Conservation (phyloP, 208 protist species). For the Endotrypanum monterogeii region DNA sequence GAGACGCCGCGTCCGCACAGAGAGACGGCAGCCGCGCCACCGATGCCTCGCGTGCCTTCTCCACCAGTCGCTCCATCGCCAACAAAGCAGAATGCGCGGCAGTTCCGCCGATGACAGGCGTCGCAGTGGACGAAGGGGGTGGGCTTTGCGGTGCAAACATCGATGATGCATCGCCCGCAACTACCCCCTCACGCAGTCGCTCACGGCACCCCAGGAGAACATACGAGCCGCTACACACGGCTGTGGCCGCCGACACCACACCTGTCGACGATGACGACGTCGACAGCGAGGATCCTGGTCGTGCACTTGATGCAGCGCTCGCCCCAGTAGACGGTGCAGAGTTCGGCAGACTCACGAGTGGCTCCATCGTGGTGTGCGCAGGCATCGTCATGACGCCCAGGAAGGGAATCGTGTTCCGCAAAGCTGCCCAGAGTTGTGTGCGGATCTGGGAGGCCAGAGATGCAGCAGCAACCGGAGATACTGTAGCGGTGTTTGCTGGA, state of each 20-base stretch:
- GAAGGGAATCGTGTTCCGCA: conserved; percentile 21
- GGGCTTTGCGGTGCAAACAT: not conserved
- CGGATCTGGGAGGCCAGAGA: conserved; percentile 7
- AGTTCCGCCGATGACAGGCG: not conserved
- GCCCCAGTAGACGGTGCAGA: not conserved
- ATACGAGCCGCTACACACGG: conserved; percentile 15
- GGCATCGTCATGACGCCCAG: conserved; percentile 21
- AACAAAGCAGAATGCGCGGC: not conserved
- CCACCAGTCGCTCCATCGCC: conserved; percentile 13
- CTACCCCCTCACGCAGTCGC: not conserved
- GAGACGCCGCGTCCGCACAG: conserved; percentile 5
- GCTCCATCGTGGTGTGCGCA: conserved; percentile 9
- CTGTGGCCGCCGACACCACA: conserved; percentile 4
- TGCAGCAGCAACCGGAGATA: not conserved
- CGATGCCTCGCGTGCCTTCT: conserved; percentile 10
- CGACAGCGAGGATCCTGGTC: not conserved
- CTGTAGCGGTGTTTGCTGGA: not conserved
- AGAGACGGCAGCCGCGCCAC: conserved; percentile 13
- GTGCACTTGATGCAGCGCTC: not conserved
- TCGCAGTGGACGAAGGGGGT: not conserved
- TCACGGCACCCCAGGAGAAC: conserved; percentile 24
- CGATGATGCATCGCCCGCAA: not conserved
- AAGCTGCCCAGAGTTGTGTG: conserved; percentile 17
- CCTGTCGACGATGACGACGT: conserved; percentile 1
- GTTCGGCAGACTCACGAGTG: conserved; percentile 4